Evolutionary conservation across 495 filamentous ascomycete genomes (phyloP), one percentile per base, ranked within the genome.

Genomic region (Tuber melanosporum): DNA sequence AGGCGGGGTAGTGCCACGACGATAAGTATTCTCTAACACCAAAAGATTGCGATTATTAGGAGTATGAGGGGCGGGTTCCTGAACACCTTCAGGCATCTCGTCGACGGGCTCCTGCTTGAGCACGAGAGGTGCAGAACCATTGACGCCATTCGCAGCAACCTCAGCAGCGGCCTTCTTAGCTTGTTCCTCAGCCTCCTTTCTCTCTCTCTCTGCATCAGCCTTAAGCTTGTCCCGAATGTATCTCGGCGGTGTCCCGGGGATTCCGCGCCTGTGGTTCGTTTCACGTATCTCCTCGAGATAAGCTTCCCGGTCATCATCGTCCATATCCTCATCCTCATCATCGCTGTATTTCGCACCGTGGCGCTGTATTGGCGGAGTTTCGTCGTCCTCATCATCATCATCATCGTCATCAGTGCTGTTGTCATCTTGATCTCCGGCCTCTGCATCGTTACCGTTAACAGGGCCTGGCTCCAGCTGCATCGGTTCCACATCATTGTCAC

Each of bases 401-500:
- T 43, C 80, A 8, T 80, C 81, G 46, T 78, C 81, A 7, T 83
- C 73, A 22, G 77, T 76, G 36, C 73, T 76, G 41, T 66, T 80
- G 66, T 80, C 78, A 19, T 66, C 57, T 36, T 66, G 57, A 9
- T 36, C 57, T 66, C 36, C 57, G 42, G 73, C 77, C 32, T 26
- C 49, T n/a, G 45, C 42, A 49, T 80, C 77, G 39, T 75, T 71
- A 10, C 80, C 80, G 43, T 81, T 81, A 73, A 75, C 71, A 41
- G 75, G 71, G 44, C 52, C 46, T 17, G 72, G 57, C 10, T 81
- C 79, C 7, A 83, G 71, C n/a, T 79, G 72, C 49, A 79, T 73
- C 9, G 73, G 70, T 62, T 79, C 77, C 19, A 79, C 66, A 73
- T 86, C 85, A 70, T 82, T 80, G 71, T 86, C 84, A 6, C 85